Percentiles rank a stretch among this genome's conserved stretches.
These are phyloP conservation scores for Rhizophagus clarus DNA, from an alignment of 192 early-diverging fungal species.

Conservation along the genomic window DNA sequence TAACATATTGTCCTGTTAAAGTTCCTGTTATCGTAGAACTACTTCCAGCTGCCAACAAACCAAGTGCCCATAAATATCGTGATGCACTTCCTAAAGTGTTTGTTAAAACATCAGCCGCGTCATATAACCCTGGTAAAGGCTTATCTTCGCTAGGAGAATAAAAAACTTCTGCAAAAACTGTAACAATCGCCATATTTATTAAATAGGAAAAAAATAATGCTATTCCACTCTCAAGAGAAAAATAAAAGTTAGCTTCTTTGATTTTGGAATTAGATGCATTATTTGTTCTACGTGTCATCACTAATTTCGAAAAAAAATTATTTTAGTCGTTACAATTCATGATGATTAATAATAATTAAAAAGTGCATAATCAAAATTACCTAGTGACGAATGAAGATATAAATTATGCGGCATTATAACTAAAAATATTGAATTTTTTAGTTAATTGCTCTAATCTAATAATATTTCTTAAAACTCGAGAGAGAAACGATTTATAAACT, in stretches of 20 bases:
- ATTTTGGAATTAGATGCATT: conserved; percentile 42
- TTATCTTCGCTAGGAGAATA: conserved; percentile 30
- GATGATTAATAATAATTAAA: neutral
- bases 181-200: conserved; percentile 70
- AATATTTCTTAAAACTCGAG: neutral
- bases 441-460: neutral
- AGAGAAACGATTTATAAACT: neutral
- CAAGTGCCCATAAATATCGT: conserved; percentile 75
- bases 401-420: conserved; percentile 92
- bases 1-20: conserved; percentile 86
- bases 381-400: conserved; percentile 72
- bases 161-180: conserved; percentile 63
- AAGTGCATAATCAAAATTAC: neutral
- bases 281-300: conserved; percentile 44
- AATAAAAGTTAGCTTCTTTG: conserved; percentile 72
- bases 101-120: conserved; percentile 59
- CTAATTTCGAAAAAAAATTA: neutral
- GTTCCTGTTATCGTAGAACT: conserved; percentile 88
- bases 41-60: conserved; percentile 81
- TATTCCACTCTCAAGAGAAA: conserved; percentile 59
- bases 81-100: conserved; percentile 65
- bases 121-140: conserved; percentile 59
- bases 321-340: neutral
- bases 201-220: conserved; percentile 64
- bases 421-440: neutral